Evolutionary conservation across 768 basidiomycete species (phyloP), one percentile per base, ranked within the genome.

Genomic region (Leccinum aurantiacum): DNA sequence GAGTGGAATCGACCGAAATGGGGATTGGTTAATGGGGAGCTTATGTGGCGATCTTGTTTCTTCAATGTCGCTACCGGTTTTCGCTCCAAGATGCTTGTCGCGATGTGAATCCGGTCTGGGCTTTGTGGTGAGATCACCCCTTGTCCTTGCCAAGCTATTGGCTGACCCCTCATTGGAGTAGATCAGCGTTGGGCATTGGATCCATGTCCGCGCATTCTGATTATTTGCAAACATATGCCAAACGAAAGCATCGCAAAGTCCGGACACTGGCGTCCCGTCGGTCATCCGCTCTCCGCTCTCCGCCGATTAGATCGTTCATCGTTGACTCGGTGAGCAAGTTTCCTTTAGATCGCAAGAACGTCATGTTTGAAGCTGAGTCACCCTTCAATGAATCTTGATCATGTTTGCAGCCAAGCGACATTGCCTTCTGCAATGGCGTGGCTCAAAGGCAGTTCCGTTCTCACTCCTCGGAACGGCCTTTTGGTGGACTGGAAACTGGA

Each of bases 291-390:
- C 11, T 60, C 57, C 58, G 62, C 51, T 29, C 11, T 44, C 27
- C 24, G 17, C 24, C 1, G 6, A 35, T 25, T 14, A 31, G 51
- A n/a, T 44, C 27, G 81, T 79, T 33, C 33, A 33, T 33, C 33
- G 11, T 33, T 79, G 69, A n/a, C 29, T 67, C 83, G 80, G 80
- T 80, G 83, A 57, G 60, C 6, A 56, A 55, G 6, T 68, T 79
- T n/a, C 61, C 74, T 31, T 60, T 76, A 25, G 61, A 72, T 19
- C 72, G 76, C 57, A 76, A 77, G 24, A 24, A 25, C 1, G 69
- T 76, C 53, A 70, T 74, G 38, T 84, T 84, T 65, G 78, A 76
- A 52, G 76, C 82, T 48, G 83, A 87, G 58, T 82, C 82, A 1
- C 79, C 85, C 75, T 73, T 83, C 27, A 27, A 27, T 27, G 27